A percentile compares a stretch with the other conserved stretches of the same genome.
Conservation (phyloP, 2,329 filamentous ascomycete genomes). For the Ophiostoma ips region DNA sequence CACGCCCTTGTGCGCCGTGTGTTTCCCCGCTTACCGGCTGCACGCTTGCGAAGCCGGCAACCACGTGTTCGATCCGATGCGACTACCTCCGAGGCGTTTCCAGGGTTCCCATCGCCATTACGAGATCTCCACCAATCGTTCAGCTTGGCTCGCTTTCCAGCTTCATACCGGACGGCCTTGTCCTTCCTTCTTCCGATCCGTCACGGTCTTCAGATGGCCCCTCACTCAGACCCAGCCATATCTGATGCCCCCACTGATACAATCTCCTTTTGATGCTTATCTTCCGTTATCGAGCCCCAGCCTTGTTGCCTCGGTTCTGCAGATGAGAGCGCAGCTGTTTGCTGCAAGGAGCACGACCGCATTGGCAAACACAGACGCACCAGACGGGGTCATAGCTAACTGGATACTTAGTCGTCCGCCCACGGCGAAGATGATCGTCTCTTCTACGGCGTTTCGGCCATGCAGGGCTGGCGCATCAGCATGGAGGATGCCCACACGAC, state of each 20-base stretch:
- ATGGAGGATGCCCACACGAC: constrained; percentile 96
- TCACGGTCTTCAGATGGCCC: constrained; percentile 2
- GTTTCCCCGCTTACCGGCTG: no score
- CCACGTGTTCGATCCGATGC: no score
- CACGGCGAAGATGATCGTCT: constrained; percentile 86
- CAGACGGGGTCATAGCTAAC: background rate
- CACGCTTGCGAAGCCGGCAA: no score
- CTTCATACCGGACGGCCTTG: background rate
- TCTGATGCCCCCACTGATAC: constrained; percentile 6
- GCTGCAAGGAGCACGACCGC: no score
- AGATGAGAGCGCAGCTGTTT: no score
- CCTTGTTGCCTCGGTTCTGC: no score
- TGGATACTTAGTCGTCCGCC: constrained; percentile 56
- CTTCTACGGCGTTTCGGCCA: constrained; percentile 87
- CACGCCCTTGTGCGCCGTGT: no score
- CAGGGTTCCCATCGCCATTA: no score
- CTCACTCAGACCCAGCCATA: background rate
- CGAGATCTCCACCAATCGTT: no score
- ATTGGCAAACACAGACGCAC: background rate
- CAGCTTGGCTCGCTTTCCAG: no score
- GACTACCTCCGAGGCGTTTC: background rate
- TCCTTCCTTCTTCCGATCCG: background rate
- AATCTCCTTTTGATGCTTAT: constrained; percentile 10
- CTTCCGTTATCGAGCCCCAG: background rate
- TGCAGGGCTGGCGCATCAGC: constrained; percentile 99